Evolutionary conservation across 495 filamentous ascomycete species (phyloP).

Genomic region (Annulohypoxylon maeteangense): DNA sequence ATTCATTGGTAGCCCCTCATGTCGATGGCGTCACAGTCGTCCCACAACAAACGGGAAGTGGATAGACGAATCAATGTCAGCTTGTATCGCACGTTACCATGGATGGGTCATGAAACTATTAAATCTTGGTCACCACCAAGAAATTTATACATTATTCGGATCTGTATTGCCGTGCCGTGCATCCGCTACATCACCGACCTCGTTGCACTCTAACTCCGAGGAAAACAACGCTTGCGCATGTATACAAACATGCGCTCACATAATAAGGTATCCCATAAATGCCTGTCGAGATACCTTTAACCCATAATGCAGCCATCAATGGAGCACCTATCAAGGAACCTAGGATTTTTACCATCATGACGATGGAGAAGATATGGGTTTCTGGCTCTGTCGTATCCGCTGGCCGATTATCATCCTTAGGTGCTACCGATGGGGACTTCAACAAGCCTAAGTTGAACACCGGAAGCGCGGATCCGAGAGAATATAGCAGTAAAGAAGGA

Average conservation of each 20-base stretch:
- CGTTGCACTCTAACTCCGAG: constrained; percentile 33
- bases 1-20: constrained; percentile 15
- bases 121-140: constrained; percentile 11
- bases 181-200: neutral
- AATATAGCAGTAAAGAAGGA: constrained; percentile 54
- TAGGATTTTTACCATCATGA: constrained; percentile 59
- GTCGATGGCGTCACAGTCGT: constrained; percentile 40
- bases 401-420: constrained; percentile 19
- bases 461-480: constrained; percentile 56
- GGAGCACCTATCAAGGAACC: constrained; percentile 55
- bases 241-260: constrained; percentile 51
- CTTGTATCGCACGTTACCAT: constrained; percentile 16
- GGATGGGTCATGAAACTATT: constrained; percentile 6
- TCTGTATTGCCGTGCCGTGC: neutral
- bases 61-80: constrained; percentile 4
- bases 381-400: constrained; percentile 33
- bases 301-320: constrained; percentile 56
- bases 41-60: constrained; percentile 18
- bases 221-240: constrained; percentile 42
- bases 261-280: constrained; percentile 32
- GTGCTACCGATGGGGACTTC: constrained; percentile 49
- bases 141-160: neutral
- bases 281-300: constrained; percentile 32
- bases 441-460: constrained; percentile 58
- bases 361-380: constrained; percentile 56